Base-by-base conservation (phyloP, 164 flowering plant species). In the Nymphaea thermarum region DNA sequence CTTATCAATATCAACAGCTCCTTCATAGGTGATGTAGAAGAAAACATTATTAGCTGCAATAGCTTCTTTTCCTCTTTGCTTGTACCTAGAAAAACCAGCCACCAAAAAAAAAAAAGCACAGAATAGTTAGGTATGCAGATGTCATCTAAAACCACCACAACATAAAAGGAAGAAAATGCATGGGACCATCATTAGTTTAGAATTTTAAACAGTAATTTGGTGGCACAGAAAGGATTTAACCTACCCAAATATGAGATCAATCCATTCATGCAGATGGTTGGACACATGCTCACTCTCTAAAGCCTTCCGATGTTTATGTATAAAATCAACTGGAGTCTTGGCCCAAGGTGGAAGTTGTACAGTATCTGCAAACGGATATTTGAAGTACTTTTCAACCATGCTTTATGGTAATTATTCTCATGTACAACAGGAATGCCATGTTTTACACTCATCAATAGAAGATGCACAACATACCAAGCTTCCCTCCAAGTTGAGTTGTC, bases 261-360 rank as follows among this genome's bases (percentile, higher is more conserved):
- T 83, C 99, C 99, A 95, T 70, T 92, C 98, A 80, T 95, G 93
- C 82, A 95, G 80, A 81, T 95, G 96, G 53, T 90, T 85, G 67
- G 99, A 95, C 41, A 90, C 99, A 80, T 90, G 83, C 77, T 95
- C 99, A 77, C 99, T 92, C 82, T 95, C 99, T 59, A 95, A 94
- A 77, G 98, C 99, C 91, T 77, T 85, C 65, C 87, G 85, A 72
- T 95, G 98, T 83, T 92, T 92, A 72, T 87, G 90, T 66, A 95
- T 82, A 74, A 95, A 95, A 71, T 95, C 99, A 77, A 86, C 79
- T 11, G 93, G 89, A 68, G 77, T 90, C 73, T 84, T 80, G 67
- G 99, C 98, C 99, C 99, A 95, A 71, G 89, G 83, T 67, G 99
- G 99, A 74, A 95, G 96, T 70, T 73, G 77, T 65, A 95, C 98